Base-by-base conservation (phyloP, 768 basidiomycete species). In the Leccinum disarticulatum region DNA sequence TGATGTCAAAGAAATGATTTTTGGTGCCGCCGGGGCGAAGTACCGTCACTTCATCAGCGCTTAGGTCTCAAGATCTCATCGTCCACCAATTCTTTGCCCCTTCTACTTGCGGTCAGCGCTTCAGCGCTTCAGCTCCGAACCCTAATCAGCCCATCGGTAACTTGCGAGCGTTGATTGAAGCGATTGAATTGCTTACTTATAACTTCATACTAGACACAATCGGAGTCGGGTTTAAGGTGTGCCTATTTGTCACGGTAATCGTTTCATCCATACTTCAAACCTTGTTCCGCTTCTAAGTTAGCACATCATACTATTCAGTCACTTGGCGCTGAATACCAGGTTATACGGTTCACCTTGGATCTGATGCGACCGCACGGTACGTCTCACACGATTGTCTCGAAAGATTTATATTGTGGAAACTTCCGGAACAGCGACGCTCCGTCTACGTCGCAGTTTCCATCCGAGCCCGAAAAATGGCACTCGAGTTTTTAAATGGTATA, bases 161-260 rank as follows among this genome's bases (percentile, higher is more conserved):
- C 50, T 57, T 58, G 52, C 58, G 60, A 60, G 52, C 1, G 28
- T 25, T 41, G 33, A 70, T 62, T 63, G 66, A 64, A 66, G 63
- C 63, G 60, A 70, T 53, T 70, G 62, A 72, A 70, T 72, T 68
- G 64, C 61, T 66, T 70, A 63, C 25, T 25, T 25, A 22, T 22
- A 22, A 22, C 22, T 52, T 52, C 47, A 28, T 47, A 36, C 33
- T 28, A 35, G 58, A 60, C 54, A 58, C 57, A 41, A 54, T 33
- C 30, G 33, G 49, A 28, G 61, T 70, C 70, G 68, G 70, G 38
- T 59, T 57, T 69, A 65, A 67, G 65, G 70, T 71, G 63, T 62
- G 65, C 63, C 54, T 33, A 41, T 54, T 36, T 53, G 22, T 22
- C 22, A 22, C 22, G 22, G 22, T 50, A 13, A 52, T 15, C 53